Evolutionary conservation across 2,329 filamentous ascomycete genomes (phyloP), one percentile per base, ranked within the genome.

Genomic region (Calonectria honghensis): DNA sequence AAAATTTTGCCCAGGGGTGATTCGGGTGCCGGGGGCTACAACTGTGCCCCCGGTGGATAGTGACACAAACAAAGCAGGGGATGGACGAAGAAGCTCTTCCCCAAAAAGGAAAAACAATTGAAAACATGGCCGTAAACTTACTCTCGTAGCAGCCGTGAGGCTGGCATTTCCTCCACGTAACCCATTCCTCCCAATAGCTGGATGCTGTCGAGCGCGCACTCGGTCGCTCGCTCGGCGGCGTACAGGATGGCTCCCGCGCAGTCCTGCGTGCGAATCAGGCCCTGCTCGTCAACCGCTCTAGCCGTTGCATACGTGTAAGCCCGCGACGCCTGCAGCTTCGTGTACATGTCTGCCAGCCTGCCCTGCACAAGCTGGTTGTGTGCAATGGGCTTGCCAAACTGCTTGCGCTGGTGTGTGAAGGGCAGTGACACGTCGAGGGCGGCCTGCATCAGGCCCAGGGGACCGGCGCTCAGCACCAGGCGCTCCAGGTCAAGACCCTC

Each of bases 341-440:
- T 98, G 87, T 98, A 97, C 96, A 99, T 98, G 84, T 98, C 96
- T 71, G 97, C 96, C 59, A 98, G 90, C 83, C 96, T 96, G 72
- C 95, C 96, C 86, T 98, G 97, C 29, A 98, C 90, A 76, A 98
- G 90, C 85, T 99, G 97, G 85, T 98, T 98, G 79, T 97, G 94
- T 0, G 95, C 96, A 77, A 98, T 95, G 2, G 96, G 96, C 10
- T 85, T 88, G 70, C 93, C 94, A 83, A 99, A 99, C 86, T 99
- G 97, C 85, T 94, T 95, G 71, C 97, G 92, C 80, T 94, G 91
- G 85, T 99, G 97, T 1, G 94, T 93, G 83, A 97, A 99, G 0
- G 97, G 97, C 52, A 98, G 90, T 2, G 94, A 92, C 13, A 96
- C 90, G 85, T 98, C 96, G 59, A 98, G 90, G 6, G 94, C 90